Percentiles rank a stretch among this genome's conserved stretches.
These are phyloP conservation scores for Boechera retrofracta DNA, from an alignment of 345 rosid genomes.

Conservation along the genomic window DNA sequence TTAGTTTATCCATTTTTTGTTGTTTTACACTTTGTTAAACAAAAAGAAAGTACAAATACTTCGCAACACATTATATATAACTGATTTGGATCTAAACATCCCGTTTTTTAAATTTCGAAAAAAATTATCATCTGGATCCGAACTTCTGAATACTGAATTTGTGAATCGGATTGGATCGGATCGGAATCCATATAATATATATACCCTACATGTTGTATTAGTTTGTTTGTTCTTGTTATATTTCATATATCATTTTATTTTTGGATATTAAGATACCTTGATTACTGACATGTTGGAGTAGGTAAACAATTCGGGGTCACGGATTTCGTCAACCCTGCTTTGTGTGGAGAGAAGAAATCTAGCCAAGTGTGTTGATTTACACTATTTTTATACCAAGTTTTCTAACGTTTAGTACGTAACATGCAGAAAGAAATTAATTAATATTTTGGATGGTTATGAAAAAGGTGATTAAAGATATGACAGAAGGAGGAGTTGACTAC, in stretches of 20 bases:
- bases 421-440: not conserved
- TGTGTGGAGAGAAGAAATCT: slow-evolving; percentile 49
- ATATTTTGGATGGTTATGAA: not conserved
- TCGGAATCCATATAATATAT: too few relatives aligned
- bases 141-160: too few relatives aligned
- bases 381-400: not conserved
- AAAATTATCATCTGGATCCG: too few relatives aligned
- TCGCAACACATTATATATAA: too few relatives aligned
- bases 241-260: too few relatives aligned
- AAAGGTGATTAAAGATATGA: slow-evolving; percentile 66
- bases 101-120: too few relatives aligned
- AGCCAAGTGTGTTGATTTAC: slow-evolving; percentile 47
- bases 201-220: too few relatives aligned
- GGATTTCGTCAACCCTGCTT: slow-evolving; percentile 65
- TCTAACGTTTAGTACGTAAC: not conserved
- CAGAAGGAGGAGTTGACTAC: slow-evolving; percentile 76
- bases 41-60: not conserved
- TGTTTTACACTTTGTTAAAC: not conserved
- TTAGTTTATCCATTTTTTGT: not conserved
- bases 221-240: too few relatives aligned
- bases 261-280: not conserved
- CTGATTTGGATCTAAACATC: too few relatives aligned
- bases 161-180: too few relatives aligned
- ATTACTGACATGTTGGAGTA: slow-evolving; percentile 30
- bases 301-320: slow-evolving; percentile 69